A percentile compares a stretch with the other conserved stretches of the same genome.
phyloP scores from a whole-genome alignment of 2,329 filamentous ascomycete genomes.

The Aureobasidium zeae region DNA sequence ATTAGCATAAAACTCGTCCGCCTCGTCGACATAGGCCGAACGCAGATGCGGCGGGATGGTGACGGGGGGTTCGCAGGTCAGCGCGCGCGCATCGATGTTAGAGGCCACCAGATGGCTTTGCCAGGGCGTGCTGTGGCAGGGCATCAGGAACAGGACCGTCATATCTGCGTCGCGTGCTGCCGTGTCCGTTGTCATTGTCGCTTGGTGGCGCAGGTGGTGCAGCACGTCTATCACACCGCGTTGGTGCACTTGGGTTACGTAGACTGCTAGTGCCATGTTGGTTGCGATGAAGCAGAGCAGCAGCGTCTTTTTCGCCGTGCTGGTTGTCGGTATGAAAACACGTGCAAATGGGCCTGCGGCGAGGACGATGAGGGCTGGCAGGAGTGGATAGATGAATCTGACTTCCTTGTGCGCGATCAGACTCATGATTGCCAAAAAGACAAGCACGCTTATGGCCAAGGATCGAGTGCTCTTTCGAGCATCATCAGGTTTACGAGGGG shows the following conservation, averaged over 20 bases:
- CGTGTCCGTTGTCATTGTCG: slow-evolving; percentile 28
- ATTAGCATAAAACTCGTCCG: slow-evolving; percentile 75
- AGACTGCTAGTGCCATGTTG: slow-evolving; percentile 64
- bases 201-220: slow-evolving; percentile 60
- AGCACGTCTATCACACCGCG: slow-evolving; percentile 68
- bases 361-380: slow-evolving; percentile 77
- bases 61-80: slow-evolving; percentile 85
- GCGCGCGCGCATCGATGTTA: slow-evolving; percentile 65
- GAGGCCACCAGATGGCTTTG: slow-evolving; percentile 75
- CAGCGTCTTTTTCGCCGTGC: slow-evolving; percentile 41
- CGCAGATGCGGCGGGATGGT: slow-evolving; percentile 55
- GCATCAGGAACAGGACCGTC: slow-evolving; percentile 76
- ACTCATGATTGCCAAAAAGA: slow-evolving; percentile 61
- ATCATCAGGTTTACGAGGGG: too few species aligned
- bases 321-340: slow-evolving; percentile 49
- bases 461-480: slow-evolving; percentile 19
- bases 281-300: slow-evolving; percentile 46
- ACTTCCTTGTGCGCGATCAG: slow-evolving; percentile 91
- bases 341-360: slow-evolving; percentile 56
- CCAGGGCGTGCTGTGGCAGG: slow-evolving; percentile 95
- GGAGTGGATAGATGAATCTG: slow-evolving; percentile 87
- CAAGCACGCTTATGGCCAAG: slow-evolving; percentile 43
- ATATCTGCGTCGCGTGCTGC: too few species aligned
- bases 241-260: slow-evolving; percentile 69
- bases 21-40: slow-evolving; percentile 70